Evolutionary conservation across 768 basidiomycete genomes (phyloP), one percentile per base, ranked within the genome.

Genomic region (Thelephora ganbajun): DNA sequence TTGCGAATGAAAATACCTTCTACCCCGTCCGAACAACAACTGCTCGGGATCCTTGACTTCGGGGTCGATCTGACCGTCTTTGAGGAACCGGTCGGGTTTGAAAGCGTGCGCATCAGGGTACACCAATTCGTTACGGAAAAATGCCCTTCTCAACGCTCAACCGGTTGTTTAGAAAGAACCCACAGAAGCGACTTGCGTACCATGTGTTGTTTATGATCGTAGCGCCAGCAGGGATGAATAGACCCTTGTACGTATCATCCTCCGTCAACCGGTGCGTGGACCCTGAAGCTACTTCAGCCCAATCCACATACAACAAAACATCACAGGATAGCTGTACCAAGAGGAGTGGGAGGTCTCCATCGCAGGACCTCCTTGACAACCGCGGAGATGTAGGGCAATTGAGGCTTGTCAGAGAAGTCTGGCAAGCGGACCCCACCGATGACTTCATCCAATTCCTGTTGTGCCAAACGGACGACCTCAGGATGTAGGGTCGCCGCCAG

Each of bases 191-290:
- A 2, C 12, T 20, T n/a, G 9, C 53, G 7, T 26, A 56, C 61
- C 61, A 60, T 30, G 54, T 46, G 45, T 63, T 61, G 13, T 47
- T 50, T 6, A 60, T 47, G 44, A 76, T 74, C 53, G 80, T 57
- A 3, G 80, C 71, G 11, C 81, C 81, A 55, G 77, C 74, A 30
- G 80, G 79, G 45, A 83, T 73, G 48, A 69, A 66, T 65, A 69
- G 68, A 11, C 71, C 75, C 42, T 70, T 60, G 56, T 82, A 83
- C 34, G 76, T 60, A 54, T 84, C 79, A 52, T 83, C 76, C 57
- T 80, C 72, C 66, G 70, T 78, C 54, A 79, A 53, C 42, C 78
- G 68, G 50, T 83, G 81, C 0, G 81, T 80, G 35, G 83, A 67
- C 46, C 69, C 80, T 80, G 34, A 12, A 41, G 39, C 9, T 14